Conservation (phyloP, 2,329 filamentous ascomycete species). For the Fusarium nodosum region DNA sequence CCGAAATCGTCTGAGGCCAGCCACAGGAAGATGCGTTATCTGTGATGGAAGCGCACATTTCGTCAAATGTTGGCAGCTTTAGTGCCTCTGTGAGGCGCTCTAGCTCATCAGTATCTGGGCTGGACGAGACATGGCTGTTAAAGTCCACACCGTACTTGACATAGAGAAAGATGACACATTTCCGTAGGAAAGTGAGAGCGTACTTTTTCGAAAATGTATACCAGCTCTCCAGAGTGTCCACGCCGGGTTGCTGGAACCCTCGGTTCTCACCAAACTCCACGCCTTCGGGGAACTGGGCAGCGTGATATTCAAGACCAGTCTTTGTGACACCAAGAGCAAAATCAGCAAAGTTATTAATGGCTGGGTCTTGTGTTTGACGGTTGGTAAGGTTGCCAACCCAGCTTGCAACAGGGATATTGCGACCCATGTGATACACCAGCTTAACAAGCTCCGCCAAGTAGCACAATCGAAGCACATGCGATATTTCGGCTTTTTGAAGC, state of each 20-base stretch:
- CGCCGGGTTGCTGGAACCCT: slow-evolving; percentile 68
- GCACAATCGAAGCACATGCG: slow-evolving; percentile 85
- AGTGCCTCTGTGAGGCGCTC: slow-evolving; percentile 83
- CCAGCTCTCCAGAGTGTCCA: slow-evolving; percentile 67
- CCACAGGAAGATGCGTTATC: slow-evolving; percentile 59
- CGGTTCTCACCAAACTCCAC: slow-evolving; percentile 55
- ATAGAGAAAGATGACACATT: slow-evolving; percentile 85
- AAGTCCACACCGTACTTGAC: slow-evolving; percentile 92
- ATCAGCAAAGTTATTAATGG: slow-evolving; percentile 67
- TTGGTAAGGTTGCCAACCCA: slow-evolving; percentile 64
- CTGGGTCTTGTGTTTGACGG: slow-evolving; percentile 60
- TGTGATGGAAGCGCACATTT: slow-evolving; percentile 76
- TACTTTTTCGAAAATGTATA: slow-evolving; percentile 81
- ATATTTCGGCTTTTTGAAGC: slow-evolving; percentile 78
- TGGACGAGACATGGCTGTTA: slow-evolving; percentile 74
- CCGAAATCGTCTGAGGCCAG: slow-evolving; percentile 63
- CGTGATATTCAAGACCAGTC: slow-evolving; percentile 59
- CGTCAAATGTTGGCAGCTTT: slow-evolving; percentile 81
- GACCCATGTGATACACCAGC: slow-evolving; percentile 73
- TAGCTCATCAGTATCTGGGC: slow-evolving; percentile 80
- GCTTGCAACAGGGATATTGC: slow-evolving; percentile 64
- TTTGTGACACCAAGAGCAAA: slow-evolving; percentile 66
- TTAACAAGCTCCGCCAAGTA: slow-evolving; percentile 94
- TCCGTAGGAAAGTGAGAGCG: slow-evolving; percentile 89
- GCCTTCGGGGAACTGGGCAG: slow-evolving; percentile 48